Base-by-base conservation (phyloP, 2,329 filamentous ascomycete species). In the Pyrenophora graminea region DNA sequence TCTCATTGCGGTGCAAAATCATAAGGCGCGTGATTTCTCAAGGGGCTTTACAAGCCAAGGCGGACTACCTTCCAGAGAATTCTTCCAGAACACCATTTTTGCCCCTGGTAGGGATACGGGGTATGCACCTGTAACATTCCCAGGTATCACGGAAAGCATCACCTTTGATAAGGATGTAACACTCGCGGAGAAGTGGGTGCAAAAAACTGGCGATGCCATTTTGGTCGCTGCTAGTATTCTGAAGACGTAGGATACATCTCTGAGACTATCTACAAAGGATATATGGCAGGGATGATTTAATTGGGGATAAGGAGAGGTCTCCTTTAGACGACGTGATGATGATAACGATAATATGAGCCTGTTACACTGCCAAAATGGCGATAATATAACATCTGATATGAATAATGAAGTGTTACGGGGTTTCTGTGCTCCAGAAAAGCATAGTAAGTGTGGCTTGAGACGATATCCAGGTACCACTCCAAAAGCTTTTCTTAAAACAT, bases 71-170 rank as follows among this genome's bases (percentile, higher is more conserved):
- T 72, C 70, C 2, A 61, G 78, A 12, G 72, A 76, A 53, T 79
- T 76, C 55, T 80, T 74, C 59, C 75, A 75, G 54, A 71, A 80
- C 57, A 67, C 77, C 7, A 71, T 79, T 17, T 79, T 77, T 50
- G 77, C 78, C 6, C 78, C 78, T 4, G 77, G 78, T 0, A 48
- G 78, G 13, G 72, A 74, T 48, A 74, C 71, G 0, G 71, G 71
- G 7, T 74, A 74, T 58, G 72, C 68, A 9, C 67, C 72, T 0
- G 71, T 72, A 2, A 74, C 71, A 6, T 73, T 67, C 40, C 72
- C 72, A 1, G 72, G 67, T 32, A 67, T 74, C 31, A 74, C 72
- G 4, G 72, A 74, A 54, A 68, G 66, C 15, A 68, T 74, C 6
- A 71, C 69, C 5, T 72, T 72, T 44, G 60, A 62, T 33, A 45